Percentiles rank a stretch among this genome's conserved stretches.
These are phyloP conservation scores for Gigaspora rosea DNA, from an alignment of 192 early-diverging fungal species.

Conservation along the genomic window DNA sequence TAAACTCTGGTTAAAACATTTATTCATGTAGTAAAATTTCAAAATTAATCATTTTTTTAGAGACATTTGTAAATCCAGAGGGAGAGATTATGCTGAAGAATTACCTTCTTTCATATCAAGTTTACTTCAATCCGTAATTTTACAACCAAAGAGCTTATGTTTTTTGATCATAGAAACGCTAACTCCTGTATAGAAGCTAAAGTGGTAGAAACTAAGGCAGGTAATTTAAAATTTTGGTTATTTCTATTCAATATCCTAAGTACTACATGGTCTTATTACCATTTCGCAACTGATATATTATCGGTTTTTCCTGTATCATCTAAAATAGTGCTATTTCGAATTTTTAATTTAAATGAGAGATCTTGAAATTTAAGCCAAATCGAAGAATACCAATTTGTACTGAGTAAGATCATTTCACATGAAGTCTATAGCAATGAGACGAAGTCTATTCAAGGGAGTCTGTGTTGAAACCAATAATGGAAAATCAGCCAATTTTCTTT, in stretches of 20 bases:
- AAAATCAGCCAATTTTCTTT: background rate
- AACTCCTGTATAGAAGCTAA: constrained; percentile 44
- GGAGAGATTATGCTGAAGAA: constrained; percentile 47
- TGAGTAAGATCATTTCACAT: constrained; percentile 49
- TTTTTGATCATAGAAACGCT: constrained; percentile 57
- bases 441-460: constrained; percentile 52
- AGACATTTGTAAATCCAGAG: constrained; percentile 48
- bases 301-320: constrained; percentile 43
- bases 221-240: constrained; percentile 20
- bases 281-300: constrained; percentile 45
- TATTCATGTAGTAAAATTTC: background rate
- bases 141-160: constrained; percentile 45
- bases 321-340: constrained; percentile 28
- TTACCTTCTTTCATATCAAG: constrained; percentile 53
- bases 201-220: constrained; percentile 48
- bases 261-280: constrained; percentile 40
- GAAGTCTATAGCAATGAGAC: constrained; percentile 55
- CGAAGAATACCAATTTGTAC: constrained; percentile 37
- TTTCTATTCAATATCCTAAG: background rate
- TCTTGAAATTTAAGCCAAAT: constrained; percentile 17
- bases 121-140: constrained; percentile 47
- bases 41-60: constrained; percentile 30
- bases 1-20: constrained; percentile 39
- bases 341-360: constrained; percentile 34
- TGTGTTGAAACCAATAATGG: background rate